Conservation (phyloP, 345 rosid species). For the Brassica juncea region DNA sequence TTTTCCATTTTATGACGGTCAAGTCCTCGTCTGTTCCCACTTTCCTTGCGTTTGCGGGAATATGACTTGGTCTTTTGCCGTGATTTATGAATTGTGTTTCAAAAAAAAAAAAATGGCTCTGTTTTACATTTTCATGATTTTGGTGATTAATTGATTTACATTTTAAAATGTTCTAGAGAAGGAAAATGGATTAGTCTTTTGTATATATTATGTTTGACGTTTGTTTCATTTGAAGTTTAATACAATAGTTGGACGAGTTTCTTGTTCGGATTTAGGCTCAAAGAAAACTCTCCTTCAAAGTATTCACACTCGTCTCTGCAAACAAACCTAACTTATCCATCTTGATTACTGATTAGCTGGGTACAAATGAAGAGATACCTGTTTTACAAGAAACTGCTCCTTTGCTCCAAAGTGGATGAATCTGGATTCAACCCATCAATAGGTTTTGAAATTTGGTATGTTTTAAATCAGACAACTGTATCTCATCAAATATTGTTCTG, state of each 20-base stretch:
- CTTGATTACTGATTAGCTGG: neutral
- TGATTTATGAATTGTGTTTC: no score
- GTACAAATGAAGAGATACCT: neutral
- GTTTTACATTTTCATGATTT: conserved; percentile 37
- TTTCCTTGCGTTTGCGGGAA: no score
- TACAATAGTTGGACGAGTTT: neutral
- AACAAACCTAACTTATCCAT: neutral
- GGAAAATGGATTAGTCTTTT: conserved; percentile 8
- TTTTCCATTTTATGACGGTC: no score
- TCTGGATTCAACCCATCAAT: neutral
- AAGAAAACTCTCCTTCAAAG: neutral
- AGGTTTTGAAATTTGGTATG: neutral
- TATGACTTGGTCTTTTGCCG: no score
- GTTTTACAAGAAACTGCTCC: neutral
- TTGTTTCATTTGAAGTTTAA: conserved; percentile 24
- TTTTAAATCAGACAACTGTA: conserved; percentile 25
- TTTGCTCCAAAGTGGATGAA: neutral
- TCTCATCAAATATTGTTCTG: conserved; percentile 31
- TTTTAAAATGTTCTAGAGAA: conserved; percentile 7
- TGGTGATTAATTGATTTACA: neutral
- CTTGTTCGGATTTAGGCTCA: neutral
- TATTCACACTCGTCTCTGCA: no score
- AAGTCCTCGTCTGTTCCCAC: no score
- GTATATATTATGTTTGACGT: neutral
- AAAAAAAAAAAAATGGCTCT: conserved; percentile 51